Percentiles rank a stretch among this genome's conserved stretches.
Evolutionary conservation across 805 yeast genomes (phyloP).

Genomic region (Clavispora fructus): DNA sequence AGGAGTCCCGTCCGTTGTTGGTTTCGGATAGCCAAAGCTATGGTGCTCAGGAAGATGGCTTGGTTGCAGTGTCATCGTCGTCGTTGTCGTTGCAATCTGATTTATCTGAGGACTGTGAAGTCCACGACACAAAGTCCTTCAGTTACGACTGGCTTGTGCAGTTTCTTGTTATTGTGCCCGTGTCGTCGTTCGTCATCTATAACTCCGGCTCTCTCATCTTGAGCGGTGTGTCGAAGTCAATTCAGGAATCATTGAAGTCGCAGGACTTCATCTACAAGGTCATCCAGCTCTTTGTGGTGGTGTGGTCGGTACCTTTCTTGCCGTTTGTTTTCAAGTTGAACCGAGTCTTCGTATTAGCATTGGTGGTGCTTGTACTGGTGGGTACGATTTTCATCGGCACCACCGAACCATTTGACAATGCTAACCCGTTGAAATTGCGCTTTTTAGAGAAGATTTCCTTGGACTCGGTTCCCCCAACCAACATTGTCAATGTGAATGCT

Average conservation of each 20-base stretch:
- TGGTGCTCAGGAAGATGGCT: constrained; percentile 10
- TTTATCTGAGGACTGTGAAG: constrained; percentile 18
- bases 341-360: constrained; percentile 38
- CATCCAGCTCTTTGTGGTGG: constrained; percentile 24
- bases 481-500: constrained; percentile 46
- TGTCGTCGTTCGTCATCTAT: constrained; percentile 50
- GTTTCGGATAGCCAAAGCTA: constrained; percentile 12
- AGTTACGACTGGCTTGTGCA: constrained; percentile 82
- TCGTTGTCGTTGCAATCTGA: constrained; percentile 19
- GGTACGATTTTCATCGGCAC: constrained; percentile 36
- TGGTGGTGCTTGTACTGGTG: constrained; percentile 26
- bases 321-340: constrained; percentile 71
- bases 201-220: constrained; percentile 51
- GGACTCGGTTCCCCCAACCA: constrained; percentile 17
- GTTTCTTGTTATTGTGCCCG: constrained; percentile 62
- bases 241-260: constrained; percentile 55
- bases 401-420: constrained; percentile 53
- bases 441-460: constrained; percentile 61
- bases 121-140: constrained; percentile 34
- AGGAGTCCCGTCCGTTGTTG: constrained; percentile 26
- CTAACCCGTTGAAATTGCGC: constrained; percentile 66
- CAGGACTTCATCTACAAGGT: constrained; percentile 31
- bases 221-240: constrained; percentile 64
- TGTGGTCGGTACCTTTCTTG: constrained; percentile 44
- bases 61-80: constrained; percentile 13